Percentiles rank a stretch among this genome's conserved stretches.
Evolutionary conservation across 2,329 filamentous ascomycete genomes (phyloP).

Genomic region (Stagonosporopsis vannaccii): DNA sequence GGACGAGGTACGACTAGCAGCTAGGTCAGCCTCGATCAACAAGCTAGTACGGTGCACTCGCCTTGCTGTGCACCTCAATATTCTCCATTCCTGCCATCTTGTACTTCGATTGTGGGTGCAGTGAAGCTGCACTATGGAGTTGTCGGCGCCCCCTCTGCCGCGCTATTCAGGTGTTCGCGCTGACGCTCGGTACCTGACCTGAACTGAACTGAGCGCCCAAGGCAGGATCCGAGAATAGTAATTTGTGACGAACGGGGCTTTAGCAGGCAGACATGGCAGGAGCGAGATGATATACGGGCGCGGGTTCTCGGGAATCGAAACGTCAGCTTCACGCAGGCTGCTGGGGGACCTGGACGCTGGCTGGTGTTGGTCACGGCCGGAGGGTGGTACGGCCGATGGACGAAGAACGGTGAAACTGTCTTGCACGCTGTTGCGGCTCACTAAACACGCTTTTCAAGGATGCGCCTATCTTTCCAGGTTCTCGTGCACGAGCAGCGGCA

Average conservation of each 20-base stretch:
- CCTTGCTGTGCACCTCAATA: slow-evolving; percentile 97
- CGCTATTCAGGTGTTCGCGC: slow-evolving; percentile 10
- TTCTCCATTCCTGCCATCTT: slow-evolving; percentile 92
- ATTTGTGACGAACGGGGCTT: slow-evolving; percentile 15
- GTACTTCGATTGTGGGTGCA: background rate
- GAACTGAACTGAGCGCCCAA: slow-evolving; percentile 6
- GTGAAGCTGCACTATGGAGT: background rate
- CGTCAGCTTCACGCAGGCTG: slow-evolving; percentile 21
- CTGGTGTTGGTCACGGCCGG: slow-evolving; percentile 10
- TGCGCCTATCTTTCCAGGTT: background rate
- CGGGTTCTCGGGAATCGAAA: slow-evolving; percentile 1
- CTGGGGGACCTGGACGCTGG: slow-evolving; percentile 8
- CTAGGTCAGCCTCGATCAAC: slow-evolving; percentile 8
- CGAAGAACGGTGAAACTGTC: slow-evolving; percentile 15
- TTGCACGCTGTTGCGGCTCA: slow-evolving; percentile 10
- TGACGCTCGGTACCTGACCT: slow-evolving; percentile 18
- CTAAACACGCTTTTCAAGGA: background rate
- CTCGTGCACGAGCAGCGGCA: background rate
- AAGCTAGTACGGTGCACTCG: slow-evolving; percentile 52
- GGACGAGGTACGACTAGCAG: slow-evolving; percentile 89
- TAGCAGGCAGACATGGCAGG: slow-evolving; percentile 27
- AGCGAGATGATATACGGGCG: slow-evolving; percentile 9
- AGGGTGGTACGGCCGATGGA: slow-evolving; percentile 19
- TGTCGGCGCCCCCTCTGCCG: background rate
- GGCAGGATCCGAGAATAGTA: slow-evolving; percentile 6